These are phyloP conservation scores for Graphilbum ipis-grandicollis DNA, from an alignment of 2,329 filamentous ascomycete genomes.

Conservation along the genomic window DNA sequence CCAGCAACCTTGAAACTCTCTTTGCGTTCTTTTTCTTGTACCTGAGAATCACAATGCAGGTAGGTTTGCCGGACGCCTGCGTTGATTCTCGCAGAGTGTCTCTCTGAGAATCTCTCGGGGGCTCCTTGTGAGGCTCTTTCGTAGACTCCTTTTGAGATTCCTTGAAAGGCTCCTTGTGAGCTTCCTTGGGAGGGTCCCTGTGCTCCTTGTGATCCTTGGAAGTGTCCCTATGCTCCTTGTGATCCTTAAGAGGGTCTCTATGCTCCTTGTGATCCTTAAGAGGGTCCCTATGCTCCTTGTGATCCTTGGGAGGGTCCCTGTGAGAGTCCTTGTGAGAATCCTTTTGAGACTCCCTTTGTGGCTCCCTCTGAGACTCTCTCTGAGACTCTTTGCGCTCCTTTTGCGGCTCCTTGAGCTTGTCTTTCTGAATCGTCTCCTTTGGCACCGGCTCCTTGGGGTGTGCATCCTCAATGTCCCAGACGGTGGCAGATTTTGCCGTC, in stretches of 20 bases:
- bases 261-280: constrained; percentile 7
- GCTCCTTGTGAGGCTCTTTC: constrained; percentile 8
- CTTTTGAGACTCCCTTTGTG: neutral
- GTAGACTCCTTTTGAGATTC: constrained; percentile 5
- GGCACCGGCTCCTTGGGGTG: constrained; percentile 18
- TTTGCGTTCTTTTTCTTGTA: constrained; percentile 29
- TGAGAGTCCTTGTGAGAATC: neutral
- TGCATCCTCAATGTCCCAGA: constrained; percentile 5
- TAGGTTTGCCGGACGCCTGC: neutral
- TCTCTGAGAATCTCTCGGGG: neutral
- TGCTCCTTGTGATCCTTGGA: no score
- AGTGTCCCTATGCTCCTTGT: no score
- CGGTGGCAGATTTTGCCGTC: constrained; percentile 13
- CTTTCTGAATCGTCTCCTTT: constrained; percentile 14
- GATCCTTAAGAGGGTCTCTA: no score
- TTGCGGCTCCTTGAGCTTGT: neutral
- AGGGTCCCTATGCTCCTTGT: constrained; percentile 7
- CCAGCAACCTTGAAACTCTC: constrained; percentile 27
- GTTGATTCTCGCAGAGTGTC: neutral
- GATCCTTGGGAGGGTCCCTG: neutral
- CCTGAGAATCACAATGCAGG: constrained; percentile 26
- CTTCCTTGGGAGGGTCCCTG: neutral
- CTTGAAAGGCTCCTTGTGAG: neutral
- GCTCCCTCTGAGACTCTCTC: neutral
- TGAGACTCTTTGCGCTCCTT: neutral